These are phyloP conservation scores for Mucuna pruriens DNA, from an alignment of 306 rosid genomes.

Conservation along the genomic window DNA sequence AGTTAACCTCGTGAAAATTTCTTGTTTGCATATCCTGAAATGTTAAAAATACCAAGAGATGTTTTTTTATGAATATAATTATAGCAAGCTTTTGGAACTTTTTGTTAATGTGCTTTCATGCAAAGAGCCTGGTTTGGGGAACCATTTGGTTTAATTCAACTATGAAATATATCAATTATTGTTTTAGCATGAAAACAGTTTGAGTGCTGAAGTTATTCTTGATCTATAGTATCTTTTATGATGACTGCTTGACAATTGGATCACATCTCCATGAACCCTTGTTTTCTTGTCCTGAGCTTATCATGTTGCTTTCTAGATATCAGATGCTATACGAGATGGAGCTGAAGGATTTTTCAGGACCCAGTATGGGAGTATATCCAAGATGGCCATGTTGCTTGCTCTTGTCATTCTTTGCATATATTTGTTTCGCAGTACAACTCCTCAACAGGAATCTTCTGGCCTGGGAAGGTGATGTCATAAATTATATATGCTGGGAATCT, in stretches of 20 bases:
- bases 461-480: slow-evolving; percentile 75
- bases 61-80: not conserved
- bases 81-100: not conserved
- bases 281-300: slow-evolving; percentile 47
- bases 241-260: slow-evolving; percentile 22
- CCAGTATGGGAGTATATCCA: slow-evolving; percentile 95
- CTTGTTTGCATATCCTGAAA: slow-evolving; percentile 24
- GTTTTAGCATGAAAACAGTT: slow-evolving; percentile 8
- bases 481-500: slow-evolving; percentile 12
- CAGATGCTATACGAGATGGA: slow-evolving; percentile 99
- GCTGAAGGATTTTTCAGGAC: slow-evolving; percentile 99
- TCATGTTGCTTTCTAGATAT: slow-evolving; percentile 67
- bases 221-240: slow-evolving; percentile 26
- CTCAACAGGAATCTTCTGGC: slow-evolving; percentile 92
- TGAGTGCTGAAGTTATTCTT: slow-evolving; percentile 6
- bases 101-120: not conserved
- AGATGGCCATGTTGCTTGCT: slow-evolving; percentile 95
- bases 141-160: slow-evolving; percentile 12
- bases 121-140: slow-evolving; percentile 2
- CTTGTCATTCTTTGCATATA: slow-evolving; percentile 83
- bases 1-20: not conserved
- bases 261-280: slow-evolving; percentile 22
- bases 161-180: not conserved
- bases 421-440: slow-evolving; percentile 84
- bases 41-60: slow-evolving; percentile 3